phyloP scores from a whole-genome alignment of 352 stramenopile species.

The Phytophthora meadii region DNA sequence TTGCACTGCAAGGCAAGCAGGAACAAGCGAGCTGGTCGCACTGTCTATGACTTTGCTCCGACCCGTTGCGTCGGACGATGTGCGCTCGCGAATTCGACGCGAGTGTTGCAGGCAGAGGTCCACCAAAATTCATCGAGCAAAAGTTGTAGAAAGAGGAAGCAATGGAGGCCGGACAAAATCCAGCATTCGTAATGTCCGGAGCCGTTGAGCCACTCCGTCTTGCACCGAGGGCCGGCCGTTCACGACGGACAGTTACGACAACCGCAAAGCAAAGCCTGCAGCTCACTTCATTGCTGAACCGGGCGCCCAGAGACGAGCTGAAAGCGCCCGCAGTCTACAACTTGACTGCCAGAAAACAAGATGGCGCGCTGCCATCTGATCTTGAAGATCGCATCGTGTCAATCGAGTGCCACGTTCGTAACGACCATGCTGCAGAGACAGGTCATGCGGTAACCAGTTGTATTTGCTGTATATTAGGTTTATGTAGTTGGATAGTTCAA shows the following conservation, averaged over 20 bases:
- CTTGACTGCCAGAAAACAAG: constrained; percentile 30
- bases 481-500: constrained; percentile 4
- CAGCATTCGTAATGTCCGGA: constrained; percentile 40
- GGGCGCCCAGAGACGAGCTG: constrained; percentile 16
- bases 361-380: constrained; percentile 29
- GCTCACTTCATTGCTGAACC: constrained; percentile 25
- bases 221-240: constrained; percentile 9
- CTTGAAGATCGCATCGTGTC: constrained; percentile 24
- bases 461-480: constrained; percentile 3
- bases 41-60: constrained; percentile 45
- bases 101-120: not conserved
- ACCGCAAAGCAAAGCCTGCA: constrained; percentile 12
- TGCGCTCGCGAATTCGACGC: constrained; percentile 19
- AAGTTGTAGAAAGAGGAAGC: constrained; percentile 24
- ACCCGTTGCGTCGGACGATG: constrained; percentile 31
- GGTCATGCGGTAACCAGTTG: constrained; percentile 18
- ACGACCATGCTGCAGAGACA: constrained; percentile 13
- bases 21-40: constrained; percentile 25
- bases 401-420: constrained; percentile 30
- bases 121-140: constrained; percentile 15
- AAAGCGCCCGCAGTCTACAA: too few relatives aligned
- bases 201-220: constrained; percentile 17
- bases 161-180: constrained; percentile 30
- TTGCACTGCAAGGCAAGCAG: constrained; percentile 3
- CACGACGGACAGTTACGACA: constrained; percentile 18